Evolutionary conservation across 306 rosid species (phyloP).

Genomic region (Spatholobus suberectus): DNA sequence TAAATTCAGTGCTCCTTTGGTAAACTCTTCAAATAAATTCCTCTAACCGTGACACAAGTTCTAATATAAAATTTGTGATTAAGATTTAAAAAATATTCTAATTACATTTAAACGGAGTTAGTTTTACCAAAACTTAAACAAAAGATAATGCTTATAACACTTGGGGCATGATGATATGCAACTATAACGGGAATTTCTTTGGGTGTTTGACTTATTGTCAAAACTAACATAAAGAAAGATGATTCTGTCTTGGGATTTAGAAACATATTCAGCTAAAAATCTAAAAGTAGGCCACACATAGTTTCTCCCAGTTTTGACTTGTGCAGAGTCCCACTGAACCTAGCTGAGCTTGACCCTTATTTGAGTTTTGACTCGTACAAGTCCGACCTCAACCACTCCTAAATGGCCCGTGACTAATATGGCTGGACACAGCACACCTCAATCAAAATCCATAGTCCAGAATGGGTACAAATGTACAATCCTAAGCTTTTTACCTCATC

Average conservation of each 20-base stretch:
- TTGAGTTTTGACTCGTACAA: slow-evolving; percentile 1
- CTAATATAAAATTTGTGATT: not conserved
- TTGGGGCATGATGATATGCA: not conserved
- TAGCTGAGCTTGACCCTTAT: slow-evolving; percentile 44
- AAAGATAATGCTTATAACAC: not conserved
- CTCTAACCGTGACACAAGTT: not conserved
- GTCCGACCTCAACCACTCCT: slow-evolving; percentile 41
- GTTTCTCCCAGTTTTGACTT: slow-evolving; percentile 58
- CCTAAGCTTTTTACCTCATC: not conserved
- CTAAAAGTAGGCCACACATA: slow-evolving; percentile 30
- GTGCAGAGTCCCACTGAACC: slow-evolving; percentile 30
- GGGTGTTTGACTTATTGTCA: slow-evolving; percentile 22
- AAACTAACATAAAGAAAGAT: slow-evolving; percentile 23
- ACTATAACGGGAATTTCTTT: not conserved
- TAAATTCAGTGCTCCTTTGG: not conserved
- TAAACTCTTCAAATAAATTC: not conserved
- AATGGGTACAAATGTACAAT: not conserved
- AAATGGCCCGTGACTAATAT: slow-evolving; percentile 44
- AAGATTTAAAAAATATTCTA: not conserved
- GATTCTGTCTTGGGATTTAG: too few relatives aligned
- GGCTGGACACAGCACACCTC: slow-evolving; percentile 8
- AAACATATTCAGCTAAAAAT: slow-evolving; percentile 42
- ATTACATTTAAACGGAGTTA: not conserved
- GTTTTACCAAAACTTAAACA: not conserved
- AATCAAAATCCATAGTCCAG: slow-evolving; percentile 21